Percentiles rank a stretch among this genome's conserved stretches.
These are phyloP conservation scores for Trebouxia gelatinosa DNA, from an alignment of 163 green algal genomes.

Conservation along the genomic window DNA sequence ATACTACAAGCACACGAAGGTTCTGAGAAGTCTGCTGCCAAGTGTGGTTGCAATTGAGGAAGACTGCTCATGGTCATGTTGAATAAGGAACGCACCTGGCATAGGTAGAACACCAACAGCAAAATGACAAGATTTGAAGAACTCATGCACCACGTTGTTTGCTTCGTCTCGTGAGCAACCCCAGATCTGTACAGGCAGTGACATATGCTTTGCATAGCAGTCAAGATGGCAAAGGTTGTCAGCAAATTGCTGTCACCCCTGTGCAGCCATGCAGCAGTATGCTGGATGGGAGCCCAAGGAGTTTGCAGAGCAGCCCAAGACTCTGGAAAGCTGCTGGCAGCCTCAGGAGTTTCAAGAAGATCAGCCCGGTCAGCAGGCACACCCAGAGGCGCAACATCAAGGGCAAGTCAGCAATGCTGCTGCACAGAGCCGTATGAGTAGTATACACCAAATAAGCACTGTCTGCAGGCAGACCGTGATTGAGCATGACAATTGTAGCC, in stretches of 20 bases:
- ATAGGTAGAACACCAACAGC: slow-evolving; percentile 83
- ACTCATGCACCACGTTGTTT: slow-evolving; percentile 89
- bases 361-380: background rate
- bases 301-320: slow-evolving; percentile 41
- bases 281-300: slow-evolving; percentile 57
- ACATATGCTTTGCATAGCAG: background rate
- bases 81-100: slow-evolving; percentile 53
- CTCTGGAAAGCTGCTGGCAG: slow-evolving; percentile 36
- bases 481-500: too few relatives aligned
- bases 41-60: background rate
- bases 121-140: slow-evolving; percentile 93
- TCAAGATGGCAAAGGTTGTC: too few relatives aligned
- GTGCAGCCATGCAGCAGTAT: slow-evolving; percentile 46
- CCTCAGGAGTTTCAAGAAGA: slow-evolving; percentile 57
- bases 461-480: too few relatives aligned
- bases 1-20: background rate
- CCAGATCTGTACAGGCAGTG: slow-evolving; percentile 73
- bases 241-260: too few relatives aligned
- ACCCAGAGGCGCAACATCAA: slow-evolving; percentile 29
- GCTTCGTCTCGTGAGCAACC: slow-evolving; percentile 72
- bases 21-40: background rate
- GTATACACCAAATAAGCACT: too few relatives aligned
- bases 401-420: background rate
- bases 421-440: too few relatives aligned
- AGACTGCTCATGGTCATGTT: background rate